phyloP scores from a whole-genome alignment of 2,329 filamentous ascomycete species.

The Amphichorda felina region DNA sequence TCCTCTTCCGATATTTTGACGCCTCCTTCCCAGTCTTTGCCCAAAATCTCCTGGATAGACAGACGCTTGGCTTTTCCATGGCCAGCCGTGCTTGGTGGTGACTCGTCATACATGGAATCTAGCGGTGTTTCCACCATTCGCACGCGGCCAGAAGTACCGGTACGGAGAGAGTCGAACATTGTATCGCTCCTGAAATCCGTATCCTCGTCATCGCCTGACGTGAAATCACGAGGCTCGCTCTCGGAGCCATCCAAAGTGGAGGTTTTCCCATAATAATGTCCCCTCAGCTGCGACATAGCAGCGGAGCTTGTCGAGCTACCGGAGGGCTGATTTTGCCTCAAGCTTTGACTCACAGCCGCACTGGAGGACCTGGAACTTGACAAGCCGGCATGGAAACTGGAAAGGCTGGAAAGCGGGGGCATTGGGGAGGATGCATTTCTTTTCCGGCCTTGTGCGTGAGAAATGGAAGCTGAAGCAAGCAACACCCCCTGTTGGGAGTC shows the following conservation, averaged over 20 bases:
- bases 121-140: conserved; percentile 59
- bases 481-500: conserved; percentile 8
- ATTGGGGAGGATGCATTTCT: conserved; percentile 43
- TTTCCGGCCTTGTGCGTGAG: conserved; percentile 14
- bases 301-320: conserved; percentile 29
- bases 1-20: conserved; percentile 52
- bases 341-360: conserved; percentile 14
- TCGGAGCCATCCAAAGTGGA: conserved; percentile 62
- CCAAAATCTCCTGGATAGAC: conserved; percentile 48
- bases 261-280: conserved; percentile 16
- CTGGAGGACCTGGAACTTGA: conserved; percentile 31
- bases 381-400: conserved; percentile 42
- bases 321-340: conserved; percentile 28
- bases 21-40: conserved; percentile 39
- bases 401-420: conserved; percentile 39
- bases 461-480: conserved; percentile 8
- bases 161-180: conserved; percentile 65
- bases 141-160: conserved; percentile 53
- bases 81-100: conserved; percentile 47
- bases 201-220: conserved; percentile 64
- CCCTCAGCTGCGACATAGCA: conserved; percentile 23
- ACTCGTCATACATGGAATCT: conserved; percentile 74
- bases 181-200: conserved; percentile 71
- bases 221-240: conserved; percentile 49
- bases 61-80: conserved; percentile 41